Percentiles rank a stretch among this genome's conserved stretches.
Conservation (phyloP, 148 eudicot species). For the Dysphania ambrosioides region DNA sequence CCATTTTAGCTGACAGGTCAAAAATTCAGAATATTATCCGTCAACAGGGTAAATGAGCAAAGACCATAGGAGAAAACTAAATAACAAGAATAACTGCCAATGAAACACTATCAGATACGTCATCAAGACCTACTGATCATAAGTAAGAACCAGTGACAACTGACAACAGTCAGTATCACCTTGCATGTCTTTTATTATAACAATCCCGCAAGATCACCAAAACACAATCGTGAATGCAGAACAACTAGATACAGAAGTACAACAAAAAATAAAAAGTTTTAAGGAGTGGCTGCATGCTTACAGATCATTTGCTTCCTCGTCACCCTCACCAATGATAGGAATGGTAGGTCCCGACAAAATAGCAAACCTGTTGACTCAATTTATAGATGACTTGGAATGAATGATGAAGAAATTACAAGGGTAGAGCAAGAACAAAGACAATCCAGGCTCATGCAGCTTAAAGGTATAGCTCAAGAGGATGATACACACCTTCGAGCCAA, state of each 20-base stretch:
- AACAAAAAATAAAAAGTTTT: neutral
- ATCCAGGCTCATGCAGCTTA: neutral
- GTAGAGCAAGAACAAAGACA: neutral
- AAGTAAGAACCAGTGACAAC: no score
- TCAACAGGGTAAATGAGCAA: no score
- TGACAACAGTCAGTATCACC: no score
- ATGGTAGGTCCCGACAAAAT: constrained; percentile 91
- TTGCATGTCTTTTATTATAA: neutral
- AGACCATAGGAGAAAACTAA: no score
- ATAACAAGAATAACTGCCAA: no score
- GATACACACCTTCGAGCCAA: constrained; percentile 61
- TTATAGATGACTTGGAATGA: constrained; percentile 21
- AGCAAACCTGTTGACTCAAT: constrained; percentile 62
- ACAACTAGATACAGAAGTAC: neutral
- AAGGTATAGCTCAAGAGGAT: neutral
- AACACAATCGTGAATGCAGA: neutral
- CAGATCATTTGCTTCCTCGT: constrained; percentile 93
- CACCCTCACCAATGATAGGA: constrained; percentile 96
- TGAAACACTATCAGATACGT: no score
- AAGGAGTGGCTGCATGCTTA: constrained; percentile 24
- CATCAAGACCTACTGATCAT: no score
- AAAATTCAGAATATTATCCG: no score
- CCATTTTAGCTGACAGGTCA: no score
- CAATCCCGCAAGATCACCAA: neutral
- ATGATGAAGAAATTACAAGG: neutral